Base-by-base conservation (phyloP, 257 asterid species). In the Prunella vulgaris region DNA sequence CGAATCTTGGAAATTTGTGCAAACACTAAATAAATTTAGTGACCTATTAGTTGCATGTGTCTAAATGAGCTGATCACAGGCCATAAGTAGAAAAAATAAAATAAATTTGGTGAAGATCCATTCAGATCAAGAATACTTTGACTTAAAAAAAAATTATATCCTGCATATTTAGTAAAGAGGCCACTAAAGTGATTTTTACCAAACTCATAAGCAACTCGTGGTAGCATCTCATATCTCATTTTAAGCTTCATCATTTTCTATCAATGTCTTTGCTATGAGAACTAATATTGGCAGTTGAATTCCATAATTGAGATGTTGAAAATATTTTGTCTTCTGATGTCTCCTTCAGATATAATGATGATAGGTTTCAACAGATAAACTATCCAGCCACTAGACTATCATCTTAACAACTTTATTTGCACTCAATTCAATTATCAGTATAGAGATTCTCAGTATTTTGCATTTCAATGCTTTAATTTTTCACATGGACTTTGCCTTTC, bases 21-120 rank as follows among this genome's bases (percentile, higher is more conserved):
- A 49, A 48, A 61, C 12, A 28, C 62, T 38, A 64, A 49, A 49
- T 35, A 70, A 64, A 53, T 14, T 10, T 44, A 57, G 28, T 71
- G 32, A 59, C 69, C 53, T 44, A 59, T 21, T 57, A 3, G 74
- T 59, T 66, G 35, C 74, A 56, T 28, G 66, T 12, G 20, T 57
- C 35, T 14, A 68, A 73, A 24, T 46, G 58, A 25, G 62, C 20
- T 22, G 18, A 5, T 27, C 17, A 42, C 20, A 60, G 13, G 33
- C 49, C 20, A 32, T 61, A 10, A 48, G 38, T 17, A 40, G 48
- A 13, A 42, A 5, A 53, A 40, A 54, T 14, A 40, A 51, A 7
- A 20, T 18, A 49, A 18, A 14, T 61, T 44, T 24, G 5, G 60
- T 22, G 33, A 24, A 38, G 56, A 48, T 71, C 49, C 32, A 54